Conservation (phyloP, 1,284 basidiomycete genomes). For the Microbotryum intermedium region DNA sequence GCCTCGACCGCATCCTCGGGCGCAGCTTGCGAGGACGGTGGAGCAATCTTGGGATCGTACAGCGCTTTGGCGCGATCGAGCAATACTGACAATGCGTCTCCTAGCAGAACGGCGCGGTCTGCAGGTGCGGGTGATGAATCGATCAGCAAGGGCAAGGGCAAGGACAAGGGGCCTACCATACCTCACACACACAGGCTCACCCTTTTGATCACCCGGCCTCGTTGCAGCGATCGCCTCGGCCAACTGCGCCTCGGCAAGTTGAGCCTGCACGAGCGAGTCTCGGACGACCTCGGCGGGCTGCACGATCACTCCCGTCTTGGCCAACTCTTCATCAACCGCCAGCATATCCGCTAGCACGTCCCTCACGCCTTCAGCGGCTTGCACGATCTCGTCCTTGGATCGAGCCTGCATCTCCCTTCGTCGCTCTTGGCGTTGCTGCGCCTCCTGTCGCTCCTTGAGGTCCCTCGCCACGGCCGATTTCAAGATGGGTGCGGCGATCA, state of each 20-base stretch:
- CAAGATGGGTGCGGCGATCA: conserved; percentile 45
- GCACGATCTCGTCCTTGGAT: conserved; percentile 46
- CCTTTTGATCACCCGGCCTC: conserved; percentile 33
- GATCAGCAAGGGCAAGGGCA: background rate
- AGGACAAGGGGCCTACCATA: background rate
- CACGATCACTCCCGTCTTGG: conserved; percentile 57
- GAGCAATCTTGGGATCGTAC: conserved; percentile 5
- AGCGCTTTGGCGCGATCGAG: conserved; percentile 21
- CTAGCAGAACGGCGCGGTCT: conserved; percentile 23
- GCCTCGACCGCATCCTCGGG: background rate
- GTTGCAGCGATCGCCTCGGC: conserved; percentile 27
- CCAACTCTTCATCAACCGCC: conserved; percentile 52
- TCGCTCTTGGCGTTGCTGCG: conserved; percentile 13
- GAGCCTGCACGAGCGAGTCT: conserved; percentile 40
- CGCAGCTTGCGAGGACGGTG: background rate
- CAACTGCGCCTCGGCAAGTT: conserved; percentile 34
- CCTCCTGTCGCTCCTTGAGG: conserved; percentile 41
- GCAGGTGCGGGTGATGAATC: background rate
- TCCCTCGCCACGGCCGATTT: conserved; percentile 42
- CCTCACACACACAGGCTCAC: background rate
- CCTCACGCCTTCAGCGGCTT: conserved; percentile 47
- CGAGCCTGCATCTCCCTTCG: conserved; percentile 3
- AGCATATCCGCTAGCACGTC: conserved; percentile 55
- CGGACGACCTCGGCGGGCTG: conserved; percentile 62
- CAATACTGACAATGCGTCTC: conserved; percentile 13